A percentile compares a stretch with the other conserved stretches of the same genome.
These are phyloP conservation scores for Cladosporium halotolerans DNA, from an alignment of 2,329 filamentous ascomycete species.

Conservation along the genomic window DNA sequence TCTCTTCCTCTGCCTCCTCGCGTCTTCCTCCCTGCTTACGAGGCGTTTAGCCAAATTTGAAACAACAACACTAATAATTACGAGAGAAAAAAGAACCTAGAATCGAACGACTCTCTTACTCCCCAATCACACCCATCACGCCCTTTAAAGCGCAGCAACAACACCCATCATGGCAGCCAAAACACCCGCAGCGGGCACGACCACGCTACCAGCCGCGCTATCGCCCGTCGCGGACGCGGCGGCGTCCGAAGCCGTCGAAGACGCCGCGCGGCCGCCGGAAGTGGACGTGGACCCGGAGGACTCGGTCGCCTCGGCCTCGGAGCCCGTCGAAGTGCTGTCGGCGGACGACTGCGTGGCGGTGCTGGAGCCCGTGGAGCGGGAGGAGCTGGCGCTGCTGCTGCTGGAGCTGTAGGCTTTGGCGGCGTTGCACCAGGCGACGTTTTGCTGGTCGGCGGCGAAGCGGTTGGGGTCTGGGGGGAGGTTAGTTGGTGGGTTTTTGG, in stretches of 20 bases:
- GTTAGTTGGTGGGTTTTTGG: not conserved
- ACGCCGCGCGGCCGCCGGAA: not conserved
- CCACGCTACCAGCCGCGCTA: slow-evolving; percentile 10
- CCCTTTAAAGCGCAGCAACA: slow-evolving; percentile 14
- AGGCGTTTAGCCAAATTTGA: too few species aligned
- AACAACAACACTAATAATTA: not conserved
- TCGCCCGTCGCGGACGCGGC: slow-evolving; percentile 10
- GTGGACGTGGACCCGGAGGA: not conserved
- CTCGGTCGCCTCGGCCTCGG: slow-evolving; percentile 4
- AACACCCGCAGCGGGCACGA: slow-evolving; percentile 12
- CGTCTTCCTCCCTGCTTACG: too few species aligned
- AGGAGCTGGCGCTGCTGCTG: not conserved
- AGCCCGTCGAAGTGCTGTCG: not conserved
- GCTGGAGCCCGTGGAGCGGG: not conserved
- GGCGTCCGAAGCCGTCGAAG: slow-evolving; percentile 8
- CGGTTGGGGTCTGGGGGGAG: slow-evolving; percentile 31
- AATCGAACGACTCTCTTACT: not conserved
- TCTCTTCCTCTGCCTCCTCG: too few species aligned
- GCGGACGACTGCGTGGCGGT: not conserved
- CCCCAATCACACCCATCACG: not conserved
- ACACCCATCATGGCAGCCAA: slow-evolving; percentile 18
- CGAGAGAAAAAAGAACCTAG: not conserved
- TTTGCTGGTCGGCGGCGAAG: slow-evolving; percentile 29
- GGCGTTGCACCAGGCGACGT: slow-evolving; percentile 31
- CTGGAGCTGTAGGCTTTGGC: slow-evolving; percentile 25